These are phyloP conservation scores for Aspergillus sp. DNA, from an alignment of 2,329 filamentous ascomycete species.

Conservation along the genomic window DNA sequence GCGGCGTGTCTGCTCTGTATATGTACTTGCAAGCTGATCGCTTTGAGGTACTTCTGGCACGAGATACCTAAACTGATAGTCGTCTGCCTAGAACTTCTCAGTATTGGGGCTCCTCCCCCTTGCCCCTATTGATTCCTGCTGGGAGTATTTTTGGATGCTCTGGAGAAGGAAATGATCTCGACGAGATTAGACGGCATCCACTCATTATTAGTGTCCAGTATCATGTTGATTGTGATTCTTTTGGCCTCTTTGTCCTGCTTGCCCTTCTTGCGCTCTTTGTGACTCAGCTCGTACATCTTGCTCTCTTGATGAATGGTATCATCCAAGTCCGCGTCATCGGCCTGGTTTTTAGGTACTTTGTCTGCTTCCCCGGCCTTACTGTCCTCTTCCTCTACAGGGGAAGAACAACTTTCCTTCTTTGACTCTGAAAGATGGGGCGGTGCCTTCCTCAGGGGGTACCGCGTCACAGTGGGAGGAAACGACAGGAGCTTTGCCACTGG, in stretches of 20 bases:
- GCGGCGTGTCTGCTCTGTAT: background rate
- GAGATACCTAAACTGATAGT: conserved; percentile 4
- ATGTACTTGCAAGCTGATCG: background rate
- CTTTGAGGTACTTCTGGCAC: conserved; percentile 12
- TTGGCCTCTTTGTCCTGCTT: background rate
- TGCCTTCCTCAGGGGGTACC: conserved; percentile 10
- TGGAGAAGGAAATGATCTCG: conserved; percentile 9
- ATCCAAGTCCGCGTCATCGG: conserved; percentile 3
- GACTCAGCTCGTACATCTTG: background rate
- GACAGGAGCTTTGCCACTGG: conserved; percentile 1
- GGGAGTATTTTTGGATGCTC: conserved; percentile 8
- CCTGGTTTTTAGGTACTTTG: conserved; percentile 2
- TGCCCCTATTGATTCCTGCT: conserved; percentile 5
- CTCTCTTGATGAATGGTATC: background rate
- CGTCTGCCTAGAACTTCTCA: conserved; percentile 6
- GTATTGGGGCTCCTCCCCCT: conserved; percentile 1
- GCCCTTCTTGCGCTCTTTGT: background rate
- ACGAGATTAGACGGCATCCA: conserved; percentile 5
- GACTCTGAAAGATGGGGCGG: conserved; percentile 8
- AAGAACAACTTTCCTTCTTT: conserved; percentile 1
- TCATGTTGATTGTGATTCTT: conserved; percentile 10
- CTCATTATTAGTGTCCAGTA: background rate
- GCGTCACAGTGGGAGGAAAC: background rate
- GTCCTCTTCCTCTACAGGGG: background rate
- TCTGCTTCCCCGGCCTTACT: background rate